These are phyloP conservation scores for Salix koriyanagi DNA, from an alignment of 345 rosid genomes.

Conservation along the genomic window DNA sequence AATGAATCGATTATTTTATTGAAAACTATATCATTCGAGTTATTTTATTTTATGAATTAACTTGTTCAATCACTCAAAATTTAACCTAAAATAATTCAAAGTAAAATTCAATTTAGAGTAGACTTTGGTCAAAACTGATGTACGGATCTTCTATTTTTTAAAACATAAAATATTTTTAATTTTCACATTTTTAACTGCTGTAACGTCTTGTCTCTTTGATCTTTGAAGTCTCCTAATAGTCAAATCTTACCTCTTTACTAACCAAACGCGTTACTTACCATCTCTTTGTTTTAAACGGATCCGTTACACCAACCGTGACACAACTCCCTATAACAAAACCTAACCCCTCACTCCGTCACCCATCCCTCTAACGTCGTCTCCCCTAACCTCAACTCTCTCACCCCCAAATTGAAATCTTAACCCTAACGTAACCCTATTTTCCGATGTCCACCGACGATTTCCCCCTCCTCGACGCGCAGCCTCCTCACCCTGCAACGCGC, in stretches of 20 bases:
- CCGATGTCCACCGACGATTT: conserved; percentile 20
- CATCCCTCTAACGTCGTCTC: conserved; percentile 19
- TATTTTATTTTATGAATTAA: too few relatives aligned
- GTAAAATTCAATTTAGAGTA: too few relatives aligned
- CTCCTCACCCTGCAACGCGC: conserved; percentile 3
- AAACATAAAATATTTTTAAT: too few relatives aligned
- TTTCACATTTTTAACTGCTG: neutral
- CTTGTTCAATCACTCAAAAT: too few relatives aligned
- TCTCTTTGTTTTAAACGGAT: conserved; percentile 19
- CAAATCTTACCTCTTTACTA: neutral
- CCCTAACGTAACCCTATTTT: neutral
- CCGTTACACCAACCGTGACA: conserved; percentile 12
- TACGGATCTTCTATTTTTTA: too few relatives aligned
- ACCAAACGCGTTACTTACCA: neutral
- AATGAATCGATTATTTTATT: too few relatives aligned
- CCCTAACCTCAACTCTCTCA: neutral
- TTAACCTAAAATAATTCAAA: too few relatives aligned
- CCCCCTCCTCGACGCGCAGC: conserved; percentile 14
- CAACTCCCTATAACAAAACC: neutral
- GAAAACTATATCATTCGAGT: too few relatives aligned
- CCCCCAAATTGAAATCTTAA: neutral
- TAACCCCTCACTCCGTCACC: conserved; percentile 9
- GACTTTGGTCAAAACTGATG: too few relatives aligned
- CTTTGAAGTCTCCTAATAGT: too few relatives aligned
- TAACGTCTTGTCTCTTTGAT: too few relatives aligned